Evolutionary conservation across 2,329 filamentous ascomycete genomes (phyloP), one percentile per base, ranked within the genome.

Genomic region (Pseudogymnoascus sp.): DNA sequence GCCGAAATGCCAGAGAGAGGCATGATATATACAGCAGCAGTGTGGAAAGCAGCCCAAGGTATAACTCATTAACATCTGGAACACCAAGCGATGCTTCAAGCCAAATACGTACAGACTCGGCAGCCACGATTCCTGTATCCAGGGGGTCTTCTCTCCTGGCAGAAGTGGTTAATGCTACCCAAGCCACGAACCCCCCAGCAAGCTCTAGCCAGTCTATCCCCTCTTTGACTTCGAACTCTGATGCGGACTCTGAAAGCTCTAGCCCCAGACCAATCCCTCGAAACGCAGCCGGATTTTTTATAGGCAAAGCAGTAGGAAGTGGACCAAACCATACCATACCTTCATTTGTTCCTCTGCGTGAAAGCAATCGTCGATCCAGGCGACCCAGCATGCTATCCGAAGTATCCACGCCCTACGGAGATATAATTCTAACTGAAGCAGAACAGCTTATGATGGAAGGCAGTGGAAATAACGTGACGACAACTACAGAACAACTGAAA

Each of bases 331-430:
- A 55, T 33, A 45, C 62, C 5, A 38, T 35, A 16, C 35, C 63
- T 23, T 23, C 64, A 12, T 64, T 64, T 16, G 65, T 63, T 36
- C 66, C 63, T 1, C 59, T 66, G 1, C 60, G 45, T 25, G 64
- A 62, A 58, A 63, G 22, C 16, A 58, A 41, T 5, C 65, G 35
- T 16, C 35, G 63, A 23, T 38, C 64, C 1, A 42, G 66, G 59
- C 65, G 69, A n/a, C 67, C 60, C 41, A 70, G 69, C 49, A 62
- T 65, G 62, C 65, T 72, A 7, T 72, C 70, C 1, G 70, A 72
- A 60, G 64, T 72, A 8, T 67, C 49, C 55, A 70, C 67, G 6
- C 62, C 66, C 22, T 70, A 70, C 8, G 66, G 67, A 4, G 45
- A 55, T 55, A 55, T 55, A 11, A 19, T 5, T 6, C 25, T 55